Conservation (phyloP, 2,329 filamentous ascomycete genomes). For the Mycocentrospora acerina region DNA sequence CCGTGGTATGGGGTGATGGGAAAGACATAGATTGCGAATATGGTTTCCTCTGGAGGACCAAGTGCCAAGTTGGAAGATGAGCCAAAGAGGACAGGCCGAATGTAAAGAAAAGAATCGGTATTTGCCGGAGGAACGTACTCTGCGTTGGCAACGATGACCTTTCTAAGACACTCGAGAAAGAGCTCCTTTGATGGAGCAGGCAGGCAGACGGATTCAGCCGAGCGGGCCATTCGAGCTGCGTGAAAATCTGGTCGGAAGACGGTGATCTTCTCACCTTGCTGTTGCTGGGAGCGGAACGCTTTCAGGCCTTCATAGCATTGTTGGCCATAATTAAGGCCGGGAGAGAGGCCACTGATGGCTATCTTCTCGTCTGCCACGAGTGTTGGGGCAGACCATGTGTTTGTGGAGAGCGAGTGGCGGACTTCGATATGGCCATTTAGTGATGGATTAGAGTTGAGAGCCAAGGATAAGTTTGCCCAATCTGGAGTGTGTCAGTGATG, state of each 20-base stretch:
- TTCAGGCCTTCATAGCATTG: conserved; percentile 25
- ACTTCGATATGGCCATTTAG: conserved; percentile 23
- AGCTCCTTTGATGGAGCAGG: too few relatives aligned
- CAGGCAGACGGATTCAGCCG: too few relatives aligned
- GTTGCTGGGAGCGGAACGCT: conserved; percentile 20
- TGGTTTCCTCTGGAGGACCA: conserved; percentile 24
- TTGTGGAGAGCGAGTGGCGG: conserved; percentile 9
- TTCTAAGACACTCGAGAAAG: too few relatives aligned
- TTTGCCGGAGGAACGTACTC: conserved; percentile 28
- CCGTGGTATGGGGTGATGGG: conserved; percentile 30
- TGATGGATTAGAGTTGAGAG: too few relatives aligned
- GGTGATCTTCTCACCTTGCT: conserved; percentile 24
- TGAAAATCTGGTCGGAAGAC: conserved; percentile 37
- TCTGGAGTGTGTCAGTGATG: too few relatives aligned
- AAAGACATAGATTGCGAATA: conserved; percentile 36
- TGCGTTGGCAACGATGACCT: too few relatives aligned
- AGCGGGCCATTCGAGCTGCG: too few relatives aligned
- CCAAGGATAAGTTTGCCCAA: too few relatives aligned
- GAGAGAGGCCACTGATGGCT: conserved; percentile 21
- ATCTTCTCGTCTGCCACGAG: conserved; percentile 17
- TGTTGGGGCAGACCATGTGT: conserved; percentile 16
- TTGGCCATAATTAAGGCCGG: conserved; percentile 24
- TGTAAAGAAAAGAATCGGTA: conserved; percentile 35
- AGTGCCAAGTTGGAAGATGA: conserved; percentile 25
- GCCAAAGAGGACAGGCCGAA: conserved; percentile 39